Conservation (phyloP, 2,329 filamentous ascomycete species). For the Boeremia lycopersici region DNA sequence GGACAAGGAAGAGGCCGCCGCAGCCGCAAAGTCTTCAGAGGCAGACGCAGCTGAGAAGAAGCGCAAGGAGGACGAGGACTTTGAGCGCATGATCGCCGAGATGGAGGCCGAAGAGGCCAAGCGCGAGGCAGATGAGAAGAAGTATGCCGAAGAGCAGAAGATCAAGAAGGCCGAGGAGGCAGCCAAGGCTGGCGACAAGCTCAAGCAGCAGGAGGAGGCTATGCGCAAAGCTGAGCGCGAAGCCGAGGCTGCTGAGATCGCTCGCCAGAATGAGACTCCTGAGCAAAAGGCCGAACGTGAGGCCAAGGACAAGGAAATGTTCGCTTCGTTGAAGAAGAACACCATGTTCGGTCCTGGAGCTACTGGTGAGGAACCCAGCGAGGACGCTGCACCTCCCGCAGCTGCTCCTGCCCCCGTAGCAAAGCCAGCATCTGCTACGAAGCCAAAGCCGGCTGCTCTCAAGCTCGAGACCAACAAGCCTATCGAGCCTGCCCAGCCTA, state of each 20-base stretch:
- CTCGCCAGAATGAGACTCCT: constrained; percentile 49
- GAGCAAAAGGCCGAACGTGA: constrained; percentile 51
- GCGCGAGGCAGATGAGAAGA: constrained; percentile 72
- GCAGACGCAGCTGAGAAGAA: constrained; percentile 43
- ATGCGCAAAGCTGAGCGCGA: constrained; percentile 57
- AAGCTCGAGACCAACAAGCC: constrained; percentile 87
- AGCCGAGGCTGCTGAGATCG: constrained; percentile 55
- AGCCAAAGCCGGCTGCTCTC: constrained; percentile 84
- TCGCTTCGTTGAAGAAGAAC: constrained; percentile 57
- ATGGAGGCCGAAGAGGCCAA: constrained; percentile 53
- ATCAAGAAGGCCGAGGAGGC: constrained; percentile 64
- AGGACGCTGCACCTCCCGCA: constrained; percentile 55
- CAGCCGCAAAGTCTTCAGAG: constrained; percentile 52
- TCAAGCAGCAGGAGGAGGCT: constrained; percentile 59
- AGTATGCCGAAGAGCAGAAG: constrained; percentile 71
- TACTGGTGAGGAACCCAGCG: constrained; percentile 32
- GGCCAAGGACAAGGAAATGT: constrained; percentile 45
- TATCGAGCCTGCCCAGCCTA: constrained; percentile 90
- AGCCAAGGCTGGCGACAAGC: constrained; percentile 55
- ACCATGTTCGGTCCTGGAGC: constrained; percentile 54
- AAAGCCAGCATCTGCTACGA: constrained; percentile 59
- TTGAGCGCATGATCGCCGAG: constrained; percentile 69
- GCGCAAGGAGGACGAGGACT: constrained; percentile 51
- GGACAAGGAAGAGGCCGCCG: constrained; percentile 50
- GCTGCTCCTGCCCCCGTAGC: constrained; percentile 35